phyloP scores from a whole-genome alignment of 805 yeast genomes.

The Lachancea sp. region DNA sequence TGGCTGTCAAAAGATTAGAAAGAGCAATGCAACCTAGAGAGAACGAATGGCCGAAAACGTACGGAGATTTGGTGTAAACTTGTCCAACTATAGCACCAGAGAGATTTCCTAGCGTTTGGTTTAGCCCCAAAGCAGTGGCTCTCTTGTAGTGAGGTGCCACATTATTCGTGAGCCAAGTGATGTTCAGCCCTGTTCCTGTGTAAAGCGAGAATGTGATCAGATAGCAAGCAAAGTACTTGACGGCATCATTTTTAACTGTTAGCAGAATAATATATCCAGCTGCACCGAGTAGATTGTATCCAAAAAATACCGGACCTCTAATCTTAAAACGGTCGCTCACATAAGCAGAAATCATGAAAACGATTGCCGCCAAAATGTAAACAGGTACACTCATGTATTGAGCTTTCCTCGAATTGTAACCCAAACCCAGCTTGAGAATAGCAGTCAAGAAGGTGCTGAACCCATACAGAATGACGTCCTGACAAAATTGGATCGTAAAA shows the following conservation, averaged over 20 bases:
- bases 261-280: constrained; percentile 34
- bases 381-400: constrained; percentile 39
- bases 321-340: constrained; percentile 27
- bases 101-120: constrained; percentile 41
- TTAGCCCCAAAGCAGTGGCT: constrained; percentile 38
- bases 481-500: constrained; percentile 39
- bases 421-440: constrained; percentile 29
- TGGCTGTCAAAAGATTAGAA: constrained; percentile 17
- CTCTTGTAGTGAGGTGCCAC: constrained; percentile 39
- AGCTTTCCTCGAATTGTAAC: constrained; percentile 27
- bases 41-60: constrained; percentile 36
- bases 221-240: constrained; percentile 35
- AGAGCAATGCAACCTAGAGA: constrained; percentile 34
- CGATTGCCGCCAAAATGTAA: constrained; percentile 32
- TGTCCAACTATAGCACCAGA: constrained; percentile 43
- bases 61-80: constrained; percentile 38
- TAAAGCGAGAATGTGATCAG: constrained; percentile 35
- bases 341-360: constrained; percentile 23
- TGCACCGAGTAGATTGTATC: constrained; percentile 24
- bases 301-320: constrained; percentile 32
- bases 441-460: constrained; percentile 38
- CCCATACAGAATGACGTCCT: constrained; percentile 40
- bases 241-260: constrained; percentile 27
- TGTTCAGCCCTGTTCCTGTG: constrained; percentile 35
- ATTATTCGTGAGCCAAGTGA: constrained; percentile 41